phyloP scores from a whole-genome alignment of 2,329 filamentous ascomycete genomes.

The Colletotrichum tropicicola region DNA sequence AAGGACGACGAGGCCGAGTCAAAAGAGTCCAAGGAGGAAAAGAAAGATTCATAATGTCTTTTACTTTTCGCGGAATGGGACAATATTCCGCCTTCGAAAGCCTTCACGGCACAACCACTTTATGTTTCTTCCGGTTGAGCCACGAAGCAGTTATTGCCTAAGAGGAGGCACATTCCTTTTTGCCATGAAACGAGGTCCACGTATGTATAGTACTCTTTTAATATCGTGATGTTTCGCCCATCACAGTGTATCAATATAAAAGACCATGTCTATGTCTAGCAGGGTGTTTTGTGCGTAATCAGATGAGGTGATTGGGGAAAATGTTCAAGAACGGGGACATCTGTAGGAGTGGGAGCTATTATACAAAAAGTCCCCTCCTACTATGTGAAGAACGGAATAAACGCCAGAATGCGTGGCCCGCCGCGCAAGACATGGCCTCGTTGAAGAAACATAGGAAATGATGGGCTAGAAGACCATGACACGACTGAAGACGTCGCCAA shows the following conservation, averaged over 20 bases:
- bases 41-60: constrained; percentile 7
- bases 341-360: not conserved
- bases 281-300: not conserved
- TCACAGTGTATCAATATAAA: constrained; percentile 24
- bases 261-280: constrained; percentile 13
- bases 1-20: not conserved
- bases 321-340: constrained; percentile 3
- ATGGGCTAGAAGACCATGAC: too few species aligned
- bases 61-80: not conserved
- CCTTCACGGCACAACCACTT: not conserved
- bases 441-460: not conserved
- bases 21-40: constrained; percentile 21
- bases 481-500: not conserved
- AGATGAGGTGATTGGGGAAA: not conserved
- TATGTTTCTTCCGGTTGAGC: not conserved
- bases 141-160: not conserved
- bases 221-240: not conserved
- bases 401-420: constrained; percentile 6
- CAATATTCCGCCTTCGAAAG: too few species aligned
- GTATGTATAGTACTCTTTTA: constrained; percentile 26
- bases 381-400: not conserved
- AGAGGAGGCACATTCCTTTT: not conserved
- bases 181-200: constrained; percentile 20
- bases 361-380: not conserved
- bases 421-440: not conserved